Percentiles rank a stretch among this genome's conserved stretches.
Evolutionary conservation across 768 basidiomycete genomes (phyloP).

Genomic region (Boletus rubescentipes): DNA sequence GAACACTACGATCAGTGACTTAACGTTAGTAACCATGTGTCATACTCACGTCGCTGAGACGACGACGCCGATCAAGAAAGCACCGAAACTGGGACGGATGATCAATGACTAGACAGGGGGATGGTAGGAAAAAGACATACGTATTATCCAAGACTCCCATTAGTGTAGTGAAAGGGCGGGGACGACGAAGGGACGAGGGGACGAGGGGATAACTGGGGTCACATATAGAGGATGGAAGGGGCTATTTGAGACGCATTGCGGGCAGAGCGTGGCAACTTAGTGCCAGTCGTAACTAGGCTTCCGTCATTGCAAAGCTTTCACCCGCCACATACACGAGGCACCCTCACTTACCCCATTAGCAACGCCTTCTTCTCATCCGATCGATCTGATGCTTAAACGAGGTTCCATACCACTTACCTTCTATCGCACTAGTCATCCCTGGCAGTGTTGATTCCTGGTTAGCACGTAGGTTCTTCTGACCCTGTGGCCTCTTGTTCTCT

Average conservation of each 20-base stretch:
- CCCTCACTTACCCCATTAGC: slow-evolving; percentile 18
- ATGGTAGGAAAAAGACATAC: slow-evolving; percentile 24
- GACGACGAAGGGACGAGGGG: neutral
- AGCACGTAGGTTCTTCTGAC: neutral
- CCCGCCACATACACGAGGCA: slow-evolving; percentile 19
- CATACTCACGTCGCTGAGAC: slow-evolving; percentile 49
- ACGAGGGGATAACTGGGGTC: neutral
- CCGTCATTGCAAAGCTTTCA: slow-evolving; percentile 27
- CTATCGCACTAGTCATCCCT: neutral
- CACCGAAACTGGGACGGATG: slow-evolving; percentile 44
- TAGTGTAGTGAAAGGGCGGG: neutral
- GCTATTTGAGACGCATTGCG: slow-evolving; percentile 18
- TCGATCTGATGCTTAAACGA: slow-evolving; percentile 16
- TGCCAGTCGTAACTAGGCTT: slow-evolving; percentile 15
- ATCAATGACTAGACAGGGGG: neutral
- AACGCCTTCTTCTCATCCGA: slow-evolving; percentile 6
- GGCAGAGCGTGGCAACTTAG: slow-evolving; percentile 10
- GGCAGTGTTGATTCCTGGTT: slow-evolving; percentile 1
- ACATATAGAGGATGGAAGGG: neutral
- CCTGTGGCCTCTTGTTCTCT: neutral
- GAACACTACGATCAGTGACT: neutral
- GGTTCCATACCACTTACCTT: slow-evolving; percentile 20
- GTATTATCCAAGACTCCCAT: slow-evolving; percentile 37
- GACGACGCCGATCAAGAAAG: slow-evolving; percentile 54
- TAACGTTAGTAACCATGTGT: slow-evolving; percentile 5